Conservation (phyloP, 192 early-diverging fungal species). For the Phlyctochytrium planicorne region DNA sequence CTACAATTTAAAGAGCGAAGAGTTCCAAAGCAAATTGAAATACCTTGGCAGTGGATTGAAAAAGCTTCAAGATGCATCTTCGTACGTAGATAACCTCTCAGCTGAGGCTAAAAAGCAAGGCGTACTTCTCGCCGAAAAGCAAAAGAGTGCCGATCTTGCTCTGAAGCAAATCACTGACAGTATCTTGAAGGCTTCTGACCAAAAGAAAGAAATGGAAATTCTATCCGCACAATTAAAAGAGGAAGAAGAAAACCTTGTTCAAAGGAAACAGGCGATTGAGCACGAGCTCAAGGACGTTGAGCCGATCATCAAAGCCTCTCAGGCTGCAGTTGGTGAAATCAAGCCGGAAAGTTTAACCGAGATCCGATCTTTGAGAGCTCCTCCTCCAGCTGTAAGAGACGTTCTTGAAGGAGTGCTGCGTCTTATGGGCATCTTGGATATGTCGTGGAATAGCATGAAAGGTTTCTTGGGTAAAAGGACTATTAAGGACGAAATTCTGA, state of each 20-base stretch:
- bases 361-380: slow-evolving; percentile 61
- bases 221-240: slow-evolving; percentile 45
- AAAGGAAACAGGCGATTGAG: slow-evolving; percentile 53
- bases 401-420: slow-evolving; percentile 62
- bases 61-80: slow-evolving; percentile 55
- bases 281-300: slow-evolving; percentile 58
- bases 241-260: slow-evolving; percentile 50
- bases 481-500: slow-evolving; percentile 66
- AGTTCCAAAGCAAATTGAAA: slow-evolving; percentile 41
- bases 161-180: slow-evolving; percentile 66
- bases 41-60: slow-evolving; percentile 53
- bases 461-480: slow-evolving; percentile 62
- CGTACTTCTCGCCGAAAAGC: slow-evolving; percentile 50
- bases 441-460: slow-evolving; percentile 72
- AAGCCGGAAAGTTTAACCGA: slow-evolving; percentile 54
- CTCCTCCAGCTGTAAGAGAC: slow-evolving; percentile 61
- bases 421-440: slow-evolving; percentile 61
- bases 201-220: slow-evolving; percentile 64
- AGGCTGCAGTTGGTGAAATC: slow-evolving; percentile 62
- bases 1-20: slow-evolving; percentile 31
- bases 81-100: slow-evolving; percentile 55
- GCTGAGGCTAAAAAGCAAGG: slow-evolving; percentile 50
- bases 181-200: slow-evolving; percentile 56
- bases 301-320: slow-evolving; percentile 48
- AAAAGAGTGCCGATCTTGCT: slow-evolving; percentile 53